Base-by-base conservation (phyloP, 805 yeast genomes). In the Spathaspora girioi region DNA sequence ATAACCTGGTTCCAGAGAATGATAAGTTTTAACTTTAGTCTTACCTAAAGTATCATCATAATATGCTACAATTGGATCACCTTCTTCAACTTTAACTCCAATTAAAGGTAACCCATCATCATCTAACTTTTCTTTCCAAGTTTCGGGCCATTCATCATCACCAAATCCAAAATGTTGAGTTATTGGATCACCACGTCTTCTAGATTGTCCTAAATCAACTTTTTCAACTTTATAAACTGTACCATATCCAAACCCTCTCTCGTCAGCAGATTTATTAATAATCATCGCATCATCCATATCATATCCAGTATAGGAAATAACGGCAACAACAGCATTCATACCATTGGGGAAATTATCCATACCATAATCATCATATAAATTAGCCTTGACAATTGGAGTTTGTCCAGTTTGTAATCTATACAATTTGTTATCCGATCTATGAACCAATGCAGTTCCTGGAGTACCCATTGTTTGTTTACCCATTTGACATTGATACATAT, bases 271-370 rank as follows among this genome's bases (percentile, higher is more conserved):
- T 70, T 94, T 94, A 71, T 94, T 94, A 60, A 94, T 82, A 64
- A 94, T 94, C 98, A 94, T 93, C 66, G 99, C 99, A 71, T 94
- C 99, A 75, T 94, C 99, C 98, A 94, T 94, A 88, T 94, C 99
- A 67, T 94, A 94, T 61, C 99, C 99, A 1, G 99, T 94, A 69
- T 94, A 94, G 0, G 99, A 92, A 65, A 94, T 94, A 60, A 94
- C 99, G 0, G 99, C 99, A 56, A 94, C 99, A 54, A 94, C 97
- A 2, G 99, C 99, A 66, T 94, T 94, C 56, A 88, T 90, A 67
- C 99, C 99, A 66, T 94, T 94, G 59, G 99, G 99, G 83, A 90
- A 94, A 69, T 91, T 90, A 70, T 94, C 99, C 90, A 94, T 86
- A 44, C 98, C 99, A 65, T 92, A 94, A 40, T 91, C 96, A 66